phyloP scores from a whole-genome alignment of 805 yeast genomes.

The Spathaspora hagerdaliae region DNA sequence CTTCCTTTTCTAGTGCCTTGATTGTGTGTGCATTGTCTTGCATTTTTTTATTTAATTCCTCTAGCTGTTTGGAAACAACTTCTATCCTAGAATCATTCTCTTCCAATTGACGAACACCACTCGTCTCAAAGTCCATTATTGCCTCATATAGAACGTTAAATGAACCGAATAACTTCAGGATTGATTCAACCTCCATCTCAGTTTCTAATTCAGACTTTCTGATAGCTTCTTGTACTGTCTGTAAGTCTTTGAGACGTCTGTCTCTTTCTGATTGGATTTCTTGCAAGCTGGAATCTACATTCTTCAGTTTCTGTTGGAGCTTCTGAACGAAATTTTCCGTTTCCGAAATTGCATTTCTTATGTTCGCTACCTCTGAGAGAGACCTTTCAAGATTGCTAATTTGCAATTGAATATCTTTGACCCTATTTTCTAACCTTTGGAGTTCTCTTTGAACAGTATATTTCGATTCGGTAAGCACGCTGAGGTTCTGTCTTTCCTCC shows the following conservation, averaged over 20 bases:
- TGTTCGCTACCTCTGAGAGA: conserved; percentile 42
- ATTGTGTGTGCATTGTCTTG: conserved; percentile 20
- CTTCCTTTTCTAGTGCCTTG: conserved; percentile 32
- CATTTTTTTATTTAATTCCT: conserved; percentile 14
- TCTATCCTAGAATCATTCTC: conserved; percentile 17
- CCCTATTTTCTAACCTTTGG: conserved; percentile 41
- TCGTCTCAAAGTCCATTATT: conserved; percentile 18
- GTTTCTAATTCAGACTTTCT: conserved; percentile 1
- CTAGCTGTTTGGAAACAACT: conserved; percentile 18
- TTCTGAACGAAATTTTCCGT: conserved; percentile 19
- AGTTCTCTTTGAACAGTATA: conserved; percentile 43
- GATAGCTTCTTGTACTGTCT: conserved; percentile 7
- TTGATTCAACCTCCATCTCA: conserved; percentile 4
- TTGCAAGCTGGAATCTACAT: conserved; percentile 14
- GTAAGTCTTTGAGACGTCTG: conserved; percentile 3
- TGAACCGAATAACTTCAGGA: conserved; percentile 2
- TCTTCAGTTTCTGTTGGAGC: conserved; percentile 18
- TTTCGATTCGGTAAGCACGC: conserved; percentile 34
- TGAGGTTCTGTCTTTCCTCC: conserved; percentile 28
- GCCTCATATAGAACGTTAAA: conserved; percentile 7
- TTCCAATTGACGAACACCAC: conserved; percentile 16
- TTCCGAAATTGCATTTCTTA: conserved; percentile 36
- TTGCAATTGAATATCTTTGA: conserved; percentile 50
- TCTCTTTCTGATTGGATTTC: conserved; percentile 9
- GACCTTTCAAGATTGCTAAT: conserved; percentile 53